Base-by-base conservation (phyloP, 306 rosid genomes). In the Dalbergia cultrata region DNA sequence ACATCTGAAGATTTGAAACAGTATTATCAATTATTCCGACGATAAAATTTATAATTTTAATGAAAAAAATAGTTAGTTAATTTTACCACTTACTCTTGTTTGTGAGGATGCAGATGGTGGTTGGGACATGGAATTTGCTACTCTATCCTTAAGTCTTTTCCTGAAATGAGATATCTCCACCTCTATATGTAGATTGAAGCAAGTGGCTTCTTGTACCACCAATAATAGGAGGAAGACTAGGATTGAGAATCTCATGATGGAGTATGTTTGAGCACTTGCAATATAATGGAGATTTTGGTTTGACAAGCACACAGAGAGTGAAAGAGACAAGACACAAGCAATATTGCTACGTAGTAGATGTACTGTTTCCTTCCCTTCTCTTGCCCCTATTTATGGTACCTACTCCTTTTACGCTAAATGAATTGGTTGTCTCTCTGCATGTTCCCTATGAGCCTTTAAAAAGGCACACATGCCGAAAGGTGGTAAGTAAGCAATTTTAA, bases 371-470 rank as follows among this genome's bases (percentile, higher is more conserved):
- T 53, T 37, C 71, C 39, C 3, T 64, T 26, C 31, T 26, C 31
- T 26, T 26, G 31, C 22, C n/a, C 69, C 6, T 60, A 19, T 60
- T 75, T 63, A 63, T 33, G 64, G 34, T 50, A 5, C 7, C 18
- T 50, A 8, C 21, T 39, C 44, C 41, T 70, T 70, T 47, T 22
- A 22, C 12, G 13, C 9, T 13, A 13, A 13, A 34, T 66, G 75
- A 54, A 73, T 63, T 80, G 49, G 74, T 54, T 73, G 52, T 41
- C 31, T 26, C 33, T 80, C 9, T 73, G 61, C 80, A 80, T 74
- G 75, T 67, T 81, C 53, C 64, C 80, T 57, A 81, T 81, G 77
- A 74, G 18, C 76, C 59, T 78, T 77, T 67, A 72, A 8, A 67
- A 39, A 65, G 69, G 35, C 47, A 67, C 59, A 14, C 39, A 54